These are phyloP conservation scores for Singerocomus inundabilis DNA, from an alignment of 1,284 basidiomycete species.

Conservation along the genomic window DNA sequence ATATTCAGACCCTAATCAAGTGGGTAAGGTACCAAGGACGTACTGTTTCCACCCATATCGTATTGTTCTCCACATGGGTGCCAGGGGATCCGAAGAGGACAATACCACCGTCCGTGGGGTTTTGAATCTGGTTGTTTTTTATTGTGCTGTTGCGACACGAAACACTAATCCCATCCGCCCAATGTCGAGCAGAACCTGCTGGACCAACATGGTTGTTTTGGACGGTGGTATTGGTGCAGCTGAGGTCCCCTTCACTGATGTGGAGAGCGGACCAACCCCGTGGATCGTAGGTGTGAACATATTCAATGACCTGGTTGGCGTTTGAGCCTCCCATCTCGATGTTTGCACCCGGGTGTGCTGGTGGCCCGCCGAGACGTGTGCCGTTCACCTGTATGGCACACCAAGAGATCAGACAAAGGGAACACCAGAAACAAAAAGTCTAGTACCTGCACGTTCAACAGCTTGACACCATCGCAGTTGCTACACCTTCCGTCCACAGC, in stretches of 20 bases:
- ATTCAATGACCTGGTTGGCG: constrained; percentile 65
- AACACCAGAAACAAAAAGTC: constrained; percentile 5
- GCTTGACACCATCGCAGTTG: constrained; percentile 54
- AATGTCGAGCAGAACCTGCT: constrained; percentile 68
- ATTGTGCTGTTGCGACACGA: constrained; percentile 68
- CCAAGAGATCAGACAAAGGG: constrained; percentile 28
- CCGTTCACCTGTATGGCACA: constrained; percentile 57
- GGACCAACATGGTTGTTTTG: constrained; percentile 83
- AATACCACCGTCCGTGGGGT: constrained; percentile 80
- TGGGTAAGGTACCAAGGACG: constrained; percentile 1
- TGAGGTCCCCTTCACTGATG: constrained; percentile 60
- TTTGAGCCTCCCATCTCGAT: constrained; percentile 76
- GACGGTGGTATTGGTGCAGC: constrained; percentile 63
- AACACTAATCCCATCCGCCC: constrained; percentile 85
- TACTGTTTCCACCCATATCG: constrained; percentile 69
- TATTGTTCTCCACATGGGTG: constrained; percentile 71
- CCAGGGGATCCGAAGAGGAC: constrained; percentile 84
- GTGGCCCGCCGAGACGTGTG: constrained; percentile 49
- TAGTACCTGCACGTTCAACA: constrained; percentile 70
- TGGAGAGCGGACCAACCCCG: constrained; percentile 79
- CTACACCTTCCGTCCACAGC: constrained; percentile 66
- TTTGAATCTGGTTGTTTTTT: constrained; percentile 69
- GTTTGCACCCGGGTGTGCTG: constrained; percentile 62
- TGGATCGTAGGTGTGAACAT: constrained; percentile 67
- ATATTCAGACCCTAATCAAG: not conserved